Evolutionary conservation across 768 basidiomycete genomes (phyloP), one percentile per base, ranked within the genome.

Genomic region (Boletus speciosus): DNA sequence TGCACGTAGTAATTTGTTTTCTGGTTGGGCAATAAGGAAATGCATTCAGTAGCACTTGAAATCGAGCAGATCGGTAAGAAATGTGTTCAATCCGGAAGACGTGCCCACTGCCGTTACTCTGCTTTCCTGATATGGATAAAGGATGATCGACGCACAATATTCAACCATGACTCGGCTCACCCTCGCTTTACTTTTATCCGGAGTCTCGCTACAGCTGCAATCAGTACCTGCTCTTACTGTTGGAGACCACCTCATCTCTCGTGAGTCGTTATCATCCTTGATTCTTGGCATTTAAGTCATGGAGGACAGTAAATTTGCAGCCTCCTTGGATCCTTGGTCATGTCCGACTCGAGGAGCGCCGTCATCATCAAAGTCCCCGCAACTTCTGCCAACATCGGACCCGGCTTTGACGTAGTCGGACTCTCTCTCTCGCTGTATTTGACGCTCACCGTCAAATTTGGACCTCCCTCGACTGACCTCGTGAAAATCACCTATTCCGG

Each of bases 381-480:
- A n/a, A 98, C 96, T 2, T 94, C 95, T 58, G 96, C 96, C 60
- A 99, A 99, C 76, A 94, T 99, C 66, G 96, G 96, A 3, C 96
- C 96, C 38, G 96, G 96, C 25, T 99, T 99, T 73, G 97, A 99
- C 71, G 97, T 98, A 58, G 93, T 98, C 60, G 97, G 97, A n/a
- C 86, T 99, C 58, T 95, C 96, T 0, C 84, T 98, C 23, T 93
- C 92, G 1, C 82, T 97, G 31, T 80, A 86, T 61, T 81, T 98
- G 61, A 86, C 83, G 15, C 79, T 98, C 64, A 79, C 79, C 44
- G 86, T 94, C 62, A 76, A 76, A 45, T 65, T 79, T 12, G 63
- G 65, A 2, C 45, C 65, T 29, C 60, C 69, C 8, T 67, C 76
- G n/a, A 74, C 79, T 40, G 55, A 69, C 19, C 75, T 77, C 7